Percentiles rank a stretch among this genome's conserved stretches.
phyloP scores from a whole-genome alignment of 805 yeast genomes.

The Zygotorulaspora florentina region DNA sequence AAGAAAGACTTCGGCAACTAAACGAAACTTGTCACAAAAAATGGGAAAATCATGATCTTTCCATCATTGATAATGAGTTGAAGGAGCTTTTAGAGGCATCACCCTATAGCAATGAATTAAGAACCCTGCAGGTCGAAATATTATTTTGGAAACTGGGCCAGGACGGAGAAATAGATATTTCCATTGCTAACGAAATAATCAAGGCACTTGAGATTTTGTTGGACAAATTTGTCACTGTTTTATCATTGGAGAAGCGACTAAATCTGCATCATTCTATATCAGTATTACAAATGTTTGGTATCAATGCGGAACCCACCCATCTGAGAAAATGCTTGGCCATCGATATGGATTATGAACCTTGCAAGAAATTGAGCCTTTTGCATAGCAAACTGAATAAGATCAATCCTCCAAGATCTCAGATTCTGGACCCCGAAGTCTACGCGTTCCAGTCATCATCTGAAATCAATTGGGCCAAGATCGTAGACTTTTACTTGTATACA shows the following conservation, averaged over 20 bases:
- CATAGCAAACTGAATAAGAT: slow-evolving; percentile 40
- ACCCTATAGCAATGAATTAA: slow-evolving; percentile 40
- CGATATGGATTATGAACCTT: slow-evolving; percentile 66
- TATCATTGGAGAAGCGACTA: slow-evolving; percentile 28
- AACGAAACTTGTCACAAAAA: slow-evolving; percentile 13
- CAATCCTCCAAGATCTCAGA: slow-evolving; percentile 38
- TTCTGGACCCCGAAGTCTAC: slow-evolving; percentile 43
- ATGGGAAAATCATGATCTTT: slow-evolving; percentile 16
- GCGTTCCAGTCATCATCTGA: slow-evolving; percentile 32
- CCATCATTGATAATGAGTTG: slow-evolving; percentile 29
- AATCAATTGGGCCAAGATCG: slow-evolving; percentile 33
- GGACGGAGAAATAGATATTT: slow-evolving; percentile 25
- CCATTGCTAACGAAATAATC: slow-evolving; percentile 23
- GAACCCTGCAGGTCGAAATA: slow-evolving; percentile 24
- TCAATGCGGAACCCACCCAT: slow-evolving; percentile 48
- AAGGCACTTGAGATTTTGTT: slow-evolving; percentile 23
- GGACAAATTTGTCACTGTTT: slow-evolving; percentile 26
- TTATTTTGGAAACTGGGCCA: slow-evolving; percentile 22
- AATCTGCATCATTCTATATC: slow-evolving; percentile 31
- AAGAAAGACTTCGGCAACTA: slow-evolving; percentile 17
- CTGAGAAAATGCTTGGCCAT: slow-evolving; percentile 67
- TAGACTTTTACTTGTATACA: slow-evolving; percentile 42
- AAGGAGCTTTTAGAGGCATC: slow-evolving; percentile 38
- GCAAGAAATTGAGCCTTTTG: slow-evolving; percentile 55
- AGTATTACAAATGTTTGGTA: slow-evolving; percentile 46